Percentiles rank a stretch among this genome's conserved stretches.
These are phyloP conservation scores for Paraconiothyrium sp. DNA, from an alignment of 2,329 filamentous ascomycete genomes.

Conservation along the genomic window DNA sequence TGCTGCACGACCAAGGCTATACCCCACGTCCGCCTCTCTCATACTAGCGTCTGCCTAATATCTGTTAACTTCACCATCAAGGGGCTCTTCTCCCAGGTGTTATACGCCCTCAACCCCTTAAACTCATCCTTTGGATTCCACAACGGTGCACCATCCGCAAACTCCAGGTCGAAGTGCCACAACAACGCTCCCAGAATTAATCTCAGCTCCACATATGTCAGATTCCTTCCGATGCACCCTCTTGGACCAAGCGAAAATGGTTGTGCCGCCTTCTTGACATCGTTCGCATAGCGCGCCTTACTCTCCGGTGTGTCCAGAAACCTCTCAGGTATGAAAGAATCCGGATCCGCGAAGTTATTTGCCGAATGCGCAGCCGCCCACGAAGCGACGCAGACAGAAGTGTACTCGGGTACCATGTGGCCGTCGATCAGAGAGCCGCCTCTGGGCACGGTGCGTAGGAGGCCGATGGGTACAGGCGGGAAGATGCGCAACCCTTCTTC, in stretches of 20 bases:
- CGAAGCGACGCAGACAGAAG: constrained; percentile 37
- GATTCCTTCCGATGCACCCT: constrained; percentile 42
- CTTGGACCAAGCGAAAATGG: constrained; percentile 44
- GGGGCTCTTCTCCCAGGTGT: constrained; percentile 47
- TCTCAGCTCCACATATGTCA: constrained; percentile 49
- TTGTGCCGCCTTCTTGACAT: constrained; percentile 42
- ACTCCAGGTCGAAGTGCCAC: constrained; percentile 48
- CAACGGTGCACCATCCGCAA: constrained; percentile 39
- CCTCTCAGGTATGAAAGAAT: constrained; percentile 48
- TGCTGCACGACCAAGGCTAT: no score
- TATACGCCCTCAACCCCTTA: constrained; percentile 40
- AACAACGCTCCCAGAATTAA: constrained; percentile 43
- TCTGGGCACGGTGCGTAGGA: constrained; percentile 48
- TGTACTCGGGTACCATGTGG: constrained; percentile 46
- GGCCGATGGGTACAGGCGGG: constrained; percentile 56
- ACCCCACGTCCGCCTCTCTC: constrained; percentile 1
- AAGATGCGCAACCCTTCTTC: constrained; percentile 59
- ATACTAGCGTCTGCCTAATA: constrained; percentile 34
- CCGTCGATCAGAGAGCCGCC: constrained; percentile 51
- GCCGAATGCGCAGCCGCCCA: constrained; percentile 42
- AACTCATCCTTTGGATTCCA: constrained; percentile 43
- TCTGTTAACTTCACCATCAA: constrained; percentile 44
- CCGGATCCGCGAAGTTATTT: constrained; percentile 44
- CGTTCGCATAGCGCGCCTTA: constrained; percentile 27
- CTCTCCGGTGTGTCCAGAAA: constrained; percentile 38